Evolutionary conservation across 1,284 basidiomycete genomes (phyloP), one percentile per base, ranked within the genome.

Genomic region (Boletus semigastroideus): DNA sequence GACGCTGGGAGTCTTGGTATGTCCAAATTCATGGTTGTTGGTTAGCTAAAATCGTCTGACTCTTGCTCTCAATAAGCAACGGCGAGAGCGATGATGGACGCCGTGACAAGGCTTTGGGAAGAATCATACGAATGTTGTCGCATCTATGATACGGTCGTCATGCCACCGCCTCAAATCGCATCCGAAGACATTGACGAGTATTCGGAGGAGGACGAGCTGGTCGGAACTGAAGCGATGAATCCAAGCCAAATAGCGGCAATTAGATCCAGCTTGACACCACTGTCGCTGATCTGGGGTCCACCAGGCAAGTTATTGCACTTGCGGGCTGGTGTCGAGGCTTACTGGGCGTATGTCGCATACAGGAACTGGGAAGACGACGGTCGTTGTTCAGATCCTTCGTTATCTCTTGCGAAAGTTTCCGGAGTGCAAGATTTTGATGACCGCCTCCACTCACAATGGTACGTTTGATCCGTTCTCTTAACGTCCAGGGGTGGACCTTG

Each of bases 301-400:
- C 83, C 84, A 54, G 82, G 83, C 80, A 56, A 44, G 69, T 55
- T 4, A 4, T 8, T 41, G 3, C 31, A 3, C 4, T n/a, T 10
- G 10, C 10, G 36, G 5, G 36, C n/a, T 10, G 16, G 6, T 7
- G 19, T 37, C 17, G 17, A 17, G n/a, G n/a, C 36, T 37, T 9
- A 37, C 16, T 11, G 10, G 33, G n/a, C 2, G n/a, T 34, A 14
- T 16, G 11, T 44, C 19, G 25, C 9, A 12, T 11, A 1, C 44
- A 84, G 84, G 84, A 1, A 86, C 84, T 0, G 83, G 84, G 31
- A 87, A 86, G 65, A 86, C 83, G 0, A 85, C 82, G 0, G 84
- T 86, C 1, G 81, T 86, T 2, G 76, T 86, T 2, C 75, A 82
- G 52, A 82, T 85, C 39, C 72, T 86, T 13, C 68, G 69, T 14